Evolutionary conservation across 768 basidiomycete species (phyloP), one percentile per base, ranked within the genome.

Genomic region (Tubosaeta sp.): DNA sequence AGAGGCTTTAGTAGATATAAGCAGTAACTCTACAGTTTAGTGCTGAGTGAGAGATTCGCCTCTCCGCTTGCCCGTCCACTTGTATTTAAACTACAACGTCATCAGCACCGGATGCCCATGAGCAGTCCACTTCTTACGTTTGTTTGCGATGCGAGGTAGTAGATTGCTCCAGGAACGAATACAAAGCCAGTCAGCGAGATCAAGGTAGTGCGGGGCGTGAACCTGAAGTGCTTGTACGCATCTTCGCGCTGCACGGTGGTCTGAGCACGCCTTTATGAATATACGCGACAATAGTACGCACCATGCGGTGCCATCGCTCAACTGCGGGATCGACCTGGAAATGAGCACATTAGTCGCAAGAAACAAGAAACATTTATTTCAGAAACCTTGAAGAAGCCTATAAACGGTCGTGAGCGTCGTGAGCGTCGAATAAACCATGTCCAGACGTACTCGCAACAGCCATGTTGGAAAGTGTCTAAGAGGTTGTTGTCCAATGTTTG

Each of bases 221-320:
- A 92, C 34, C 80, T 80, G 69, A 94, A 95, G 63, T 83, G 77
- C 63, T 86, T 74, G 69, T 92, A 90, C n/a, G 82, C 87, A 55
- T 83, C 78, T 66, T 94, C 91, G 36, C 92, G 84, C 91, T 94
- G 52, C 41, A 35, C 2, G 18, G 3, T 24, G 30, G 40, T 42
- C 31, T 48, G 30, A 55, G 31, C 31, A 38, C 19, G 4, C 34
- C 25, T 40, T 38, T 19, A 27, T 6, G 42, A 30, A 24, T 40
- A n/a, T 51, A 34, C 46, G 18, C 44, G 30, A 36, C 35, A 6
- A 48, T 47, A 54, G 64, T n/a, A 60, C 64, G 27, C 46, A 83
- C 83, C 83, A 84, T 83, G 24, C 62, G 61, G 49, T 75, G 74
- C 81, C 81, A 85, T 72, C 78, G 70, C 74, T 83, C 79, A 56